phyloP scores from a whole-genome alignment of 352 stramenopile genomes.

The Phytophthora palmivora region DNA sequence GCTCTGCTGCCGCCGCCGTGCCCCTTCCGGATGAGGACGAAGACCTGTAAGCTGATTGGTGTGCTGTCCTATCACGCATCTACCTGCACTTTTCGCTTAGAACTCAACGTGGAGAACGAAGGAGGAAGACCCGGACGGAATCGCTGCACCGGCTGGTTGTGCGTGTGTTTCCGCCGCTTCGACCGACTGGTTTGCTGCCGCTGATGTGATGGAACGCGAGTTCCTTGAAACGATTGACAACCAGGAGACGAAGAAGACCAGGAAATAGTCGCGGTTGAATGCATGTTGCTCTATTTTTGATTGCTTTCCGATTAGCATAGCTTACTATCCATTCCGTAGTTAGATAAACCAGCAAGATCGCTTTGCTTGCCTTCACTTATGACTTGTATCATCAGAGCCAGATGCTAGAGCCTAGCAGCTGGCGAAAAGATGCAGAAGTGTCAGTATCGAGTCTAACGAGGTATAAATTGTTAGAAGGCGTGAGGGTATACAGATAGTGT shows the following conservation, averaged over 20 bases:
- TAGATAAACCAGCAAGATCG: constrained; percentile 28
- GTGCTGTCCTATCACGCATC: constrained; percentile 44
- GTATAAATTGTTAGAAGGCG: background rate
- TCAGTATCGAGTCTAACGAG: background rate
- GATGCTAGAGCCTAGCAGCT: constrained; percentile 5
- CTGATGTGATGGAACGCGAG: constrained; percentile 40
- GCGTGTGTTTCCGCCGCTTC: constrained; percentile 17
- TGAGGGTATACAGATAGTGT: background rate
- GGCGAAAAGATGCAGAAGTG: background rate
- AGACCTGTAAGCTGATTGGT: constrained; percentile 89
- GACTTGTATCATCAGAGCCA: constrained; percentile 1
- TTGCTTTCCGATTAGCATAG: constrained; percentile 29
- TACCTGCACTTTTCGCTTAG: constrained; percentile 45
- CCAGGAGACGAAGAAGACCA: constrained; percentile 42
- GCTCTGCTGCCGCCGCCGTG: constrained; percentile 89
- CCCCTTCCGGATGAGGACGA: constrained; percentile 98
- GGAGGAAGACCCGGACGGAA: constrained; percentile 28
- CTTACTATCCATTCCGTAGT: constrained; percentile 11
- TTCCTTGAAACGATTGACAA: constrained; percentile 37
- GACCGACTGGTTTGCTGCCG: constrained; percentile 35
- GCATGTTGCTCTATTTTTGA: constrained; percentile 55
- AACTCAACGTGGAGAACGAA: constrained; percentile 37
- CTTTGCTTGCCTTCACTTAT: constrained; percentile 8
- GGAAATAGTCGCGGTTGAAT: constrained; percentile 52
- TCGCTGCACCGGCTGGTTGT: constrained; percentile 1